Conservation (phyloP, 2,329 filamentous ascomycete genomes). For the Byssochlamys sp. region DNA sequence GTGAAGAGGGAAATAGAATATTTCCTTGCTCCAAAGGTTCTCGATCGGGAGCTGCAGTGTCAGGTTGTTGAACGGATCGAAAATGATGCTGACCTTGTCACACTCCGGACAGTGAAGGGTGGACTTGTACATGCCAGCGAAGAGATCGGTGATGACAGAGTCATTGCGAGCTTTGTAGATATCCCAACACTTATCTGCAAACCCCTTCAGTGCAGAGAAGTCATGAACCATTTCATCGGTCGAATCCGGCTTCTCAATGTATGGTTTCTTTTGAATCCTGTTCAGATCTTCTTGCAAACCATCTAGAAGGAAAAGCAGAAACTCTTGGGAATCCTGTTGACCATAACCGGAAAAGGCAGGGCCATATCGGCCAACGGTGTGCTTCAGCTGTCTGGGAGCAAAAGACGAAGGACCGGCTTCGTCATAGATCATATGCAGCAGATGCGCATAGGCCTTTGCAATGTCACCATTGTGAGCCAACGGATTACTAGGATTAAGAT, state of each 20-base stretch:
- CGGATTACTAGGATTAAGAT: slow-evolving; percentile 77
- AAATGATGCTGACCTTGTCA: slow-evolving; percentile 93
- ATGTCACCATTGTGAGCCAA: slow-evolving; percentile 78
- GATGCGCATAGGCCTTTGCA: slow-evolving; percentile 68
- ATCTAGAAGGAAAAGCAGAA: slow-evolving; percentile 87
- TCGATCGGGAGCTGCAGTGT: slow-evolving; percentile 84
- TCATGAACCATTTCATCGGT: slow-evolving; percentile 91
- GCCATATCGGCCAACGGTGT: slow-evolving; percentile 67
- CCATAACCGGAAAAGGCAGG: slow-evolving; percentile 86
- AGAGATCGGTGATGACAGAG: slow-evolving; percentile 88
- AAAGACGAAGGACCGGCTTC: slow-evolving; percentile 58
- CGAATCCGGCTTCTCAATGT: slow-evolving; percentile 93
- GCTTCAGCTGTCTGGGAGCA: slow-evolving; percentile 72
- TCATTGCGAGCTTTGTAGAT: slow-evolving; percentile 89
- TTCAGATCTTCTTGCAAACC: slow-evolving; percentile 92
- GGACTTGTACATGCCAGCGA: slow-evolving; percentile 97
- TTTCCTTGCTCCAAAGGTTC: slow-evolving; percentile 63
- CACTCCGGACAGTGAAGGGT: slow-evolving; percentile 86
- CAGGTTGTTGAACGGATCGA: slow-evolving; percentile 92
- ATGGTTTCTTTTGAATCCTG: slow-evolving; percentile 87
- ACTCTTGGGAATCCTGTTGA: slow-evolving; percentile 96
- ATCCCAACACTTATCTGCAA: slow-evolving; percentile 81
- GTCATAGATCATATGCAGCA: slow-evolving; percentile 70
- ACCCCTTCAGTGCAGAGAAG: slow-evolving; percentile 65
- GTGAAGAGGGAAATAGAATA: slow-evolving; percentile 70